phyloP scores from a whole-genome alignment of 2,329 filamentous ascomycete species.

The Apiospora phragmitis region DNA sequence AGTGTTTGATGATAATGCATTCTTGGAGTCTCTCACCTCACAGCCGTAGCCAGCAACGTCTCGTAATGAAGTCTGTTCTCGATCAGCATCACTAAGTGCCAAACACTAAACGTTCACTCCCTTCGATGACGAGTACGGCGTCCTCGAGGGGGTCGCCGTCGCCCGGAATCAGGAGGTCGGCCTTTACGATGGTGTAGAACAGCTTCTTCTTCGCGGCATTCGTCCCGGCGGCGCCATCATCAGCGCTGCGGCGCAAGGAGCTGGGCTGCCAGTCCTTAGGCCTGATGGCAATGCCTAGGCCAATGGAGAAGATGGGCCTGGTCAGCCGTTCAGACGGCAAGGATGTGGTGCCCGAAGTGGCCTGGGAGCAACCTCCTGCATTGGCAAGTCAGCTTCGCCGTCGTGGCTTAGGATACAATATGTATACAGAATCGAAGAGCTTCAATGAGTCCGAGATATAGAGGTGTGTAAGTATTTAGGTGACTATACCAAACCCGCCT shows the following conservation, averaged over 20 bases:
- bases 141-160: constrained; percentile 34
- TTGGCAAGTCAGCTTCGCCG: background rate
- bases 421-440: too few species aligned
- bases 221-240: background rate
- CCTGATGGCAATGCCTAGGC: constrained; percentile 29
- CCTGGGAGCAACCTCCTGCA: background rate
- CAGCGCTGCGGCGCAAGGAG: background rate
- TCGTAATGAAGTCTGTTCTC: constrained; percentile 29
- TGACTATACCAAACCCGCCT: too few species aligned
- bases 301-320: constrained; percentile 29
- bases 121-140: constrained; percentile 37
- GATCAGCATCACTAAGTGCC: background rate
- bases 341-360: background rate
- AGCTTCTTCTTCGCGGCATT: constrained; percentile 24
- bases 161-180: constrained; percentile 38
- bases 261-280: constrained; percentile 17
- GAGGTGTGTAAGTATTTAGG: too few species aligned
- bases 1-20: background rate
- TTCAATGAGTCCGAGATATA: too few species aligned
- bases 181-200: constrained; percentile 33
- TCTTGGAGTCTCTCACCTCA: constrained; percentile 23
- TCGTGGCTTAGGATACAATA: too few species aligned
- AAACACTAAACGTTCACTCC: constrained; percentile 34
- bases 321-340: constrained; percentile 15
- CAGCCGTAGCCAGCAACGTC: constrained; percentile 35